Evolutionary conservation across 768 basidiomycete species (phyloP), one percentile per base, ranked within the genome.

Genomic region (Pleurotus salmoneostramineus): DNA sequence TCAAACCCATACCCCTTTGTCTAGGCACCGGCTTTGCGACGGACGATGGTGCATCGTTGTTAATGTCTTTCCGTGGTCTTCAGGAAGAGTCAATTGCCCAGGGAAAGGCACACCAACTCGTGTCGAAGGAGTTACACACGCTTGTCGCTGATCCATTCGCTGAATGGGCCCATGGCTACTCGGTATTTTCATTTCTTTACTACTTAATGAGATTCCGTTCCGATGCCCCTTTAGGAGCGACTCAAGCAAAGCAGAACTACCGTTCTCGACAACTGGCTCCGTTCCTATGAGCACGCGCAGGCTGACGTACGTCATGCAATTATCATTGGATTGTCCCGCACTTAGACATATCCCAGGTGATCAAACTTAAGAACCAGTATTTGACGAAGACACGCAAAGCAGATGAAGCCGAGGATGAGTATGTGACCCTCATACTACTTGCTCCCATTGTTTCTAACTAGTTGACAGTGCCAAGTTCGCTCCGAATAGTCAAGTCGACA

Each of bases 391-490:
- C 83, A 0, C 83, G 91, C 56, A 82, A 83, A 42, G 94, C 95
- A 12, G 95, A 97, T 64, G 95, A 97, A 66, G 88, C 89, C 6
- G 93, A 93, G 68, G 95, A 97, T 68, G 94, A 96, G 95, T 96
- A 71, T 65, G 93, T 77, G 32, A 33, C n/a, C 50, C 48, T 58
- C 61, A 45, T 54, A 40, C 57, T 57, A 64, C 45, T 44, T 50
- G 46, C 34, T 67, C 31, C 62, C 37, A 40, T 40, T 56, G 56
- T 60, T 57, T 61, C 60, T 58, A 40, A 58, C 44, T 46, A 47
- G 57, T 56, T 14, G 52, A 4, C 65, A 96, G 94, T 69, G 91
- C 83, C 43, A 93, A 91, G 66, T 96, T 96, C 65, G 92, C 93
- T 5, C 94, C 94, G 5, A 87, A 81, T 65, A 72, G 66, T 57